Evolutionary conservation across 768 basidiomycete genomes (phyloP).

Genomic region (Amylocystis lapponica): DNA sequence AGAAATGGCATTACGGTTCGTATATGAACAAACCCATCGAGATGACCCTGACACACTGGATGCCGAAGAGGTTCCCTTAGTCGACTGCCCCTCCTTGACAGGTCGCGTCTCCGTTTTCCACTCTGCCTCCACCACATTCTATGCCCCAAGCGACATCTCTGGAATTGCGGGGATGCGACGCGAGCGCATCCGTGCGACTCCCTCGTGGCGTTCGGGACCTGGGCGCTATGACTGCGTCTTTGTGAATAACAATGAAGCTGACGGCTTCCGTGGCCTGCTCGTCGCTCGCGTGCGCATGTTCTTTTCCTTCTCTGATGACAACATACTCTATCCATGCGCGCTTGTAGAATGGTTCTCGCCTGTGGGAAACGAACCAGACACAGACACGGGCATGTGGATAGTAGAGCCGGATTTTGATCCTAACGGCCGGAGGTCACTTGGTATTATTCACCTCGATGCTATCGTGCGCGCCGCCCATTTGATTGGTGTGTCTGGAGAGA

Average conservation of each 20-base stretch:
- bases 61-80: no score
- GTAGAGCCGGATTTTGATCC: constrained; percentile 11
- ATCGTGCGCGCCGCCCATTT: constrained; percentile 30
- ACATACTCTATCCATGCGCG: constrained; percentile 19
- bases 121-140: constrained; percentile 20
- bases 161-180: constrained; percentile 21
- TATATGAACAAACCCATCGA: background rate
- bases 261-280: constrained; percentile 15
- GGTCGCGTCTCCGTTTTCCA: constrained; percentile 13
- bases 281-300: constrained; percentile 16
- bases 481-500: constrained; percentile 1
- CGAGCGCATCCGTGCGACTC: constrained; percentile 18
- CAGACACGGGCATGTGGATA: constrained; percentile 25
- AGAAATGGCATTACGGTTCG: background rate
- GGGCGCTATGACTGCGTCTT: constrained; percentile 19
- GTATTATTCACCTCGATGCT: constrained; percentile 4
- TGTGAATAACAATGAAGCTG: constrained; percentile 5
- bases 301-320: constrained; percentile 19
- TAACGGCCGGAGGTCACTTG: constrained; percentile 4
- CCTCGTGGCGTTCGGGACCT: constrained; percentile 15
- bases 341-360: constrained; percentile 6
- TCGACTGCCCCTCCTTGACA: background rate
- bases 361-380: constrained; percentile 14
- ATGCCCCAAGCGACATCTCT: constrained; percentile 22
- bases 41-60: no score